Evolutionary conservation across 177 flowering plant species (phyloP).

Genomic region (Vitis hybrid): DNA sequence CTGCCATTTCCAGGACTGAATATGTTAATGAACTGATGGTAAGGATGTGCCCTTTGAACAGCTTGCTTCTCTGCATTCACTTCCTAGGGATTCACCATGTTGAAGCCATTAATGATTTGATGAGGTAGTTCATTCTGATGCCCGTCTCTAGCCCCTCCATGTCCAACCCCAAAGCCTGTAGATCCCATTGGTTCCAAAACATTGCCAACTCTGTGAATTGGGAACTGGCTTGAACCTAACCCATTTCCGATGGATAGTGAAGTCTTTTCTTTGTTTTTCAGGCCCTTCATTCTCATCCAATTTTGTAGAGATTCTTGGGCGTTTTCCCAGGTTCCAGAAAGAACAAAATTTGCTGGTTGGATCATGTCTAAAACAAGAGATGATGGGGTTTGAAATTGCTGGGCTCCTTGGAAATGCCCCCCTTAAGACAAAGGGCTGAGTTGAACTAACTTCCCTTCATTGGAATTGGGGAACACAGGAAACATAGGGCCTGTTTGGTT

Average conservation of each 20-base stretch:
- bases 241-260: not conserved
- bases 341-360: not conserved
- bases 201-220: not conserved
- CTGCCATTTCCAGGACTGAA: too few relatives aligned
- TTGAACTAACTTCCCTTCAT: not conserved
- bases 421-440: not conserved
- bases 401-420: not conserved
- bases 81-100: not conserved
- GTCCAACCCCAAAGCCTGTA: not conserved
- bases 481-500: not conserved
- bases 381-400: not conserved
- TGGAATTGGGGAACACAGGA: not conserved
- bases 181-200: conserved; percentile 4
- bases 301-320: not conserved
- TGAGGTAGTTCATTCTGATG: not conserved
- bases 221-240: conserved; percentile 3
- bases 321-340: too few relatives aligned
- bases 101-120: not conserved
- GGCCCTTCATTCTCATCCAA: not conserved
- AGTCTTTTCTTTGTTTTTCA: not conserved
- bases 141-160: not conserved
- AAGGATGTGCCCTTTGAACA: too few relatives aligned
- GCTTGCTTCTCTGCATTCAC: not conserved
- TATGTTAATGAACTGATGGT: too few relatives aligned
- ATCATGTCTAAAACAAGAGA: not conserved